Conservation (phyloP, 306 rosid species). For the Fagus crenata region DNA sequence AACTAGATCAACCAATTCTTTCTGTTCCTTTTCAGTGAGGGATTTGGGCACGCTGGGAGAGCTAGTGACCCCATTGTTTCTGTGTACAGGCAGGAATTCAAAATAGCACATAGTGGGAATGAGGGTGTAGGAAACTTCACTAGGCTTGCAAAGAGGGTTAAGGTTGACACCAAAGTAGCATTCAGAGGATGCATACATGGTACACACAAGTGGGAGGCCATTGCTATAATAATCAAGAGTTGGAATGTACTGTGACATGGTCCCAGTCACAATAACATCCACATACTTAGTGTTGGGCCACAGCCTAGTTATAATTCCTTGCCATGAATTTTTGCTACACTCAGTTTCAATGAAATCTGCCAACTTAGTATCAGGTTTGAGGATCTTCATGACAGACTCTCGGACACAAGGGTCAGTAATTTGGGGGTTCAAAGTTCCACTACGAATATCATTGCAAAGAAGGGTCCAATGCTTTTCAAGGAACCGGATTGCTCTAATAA, state of each 20-base stretch:
- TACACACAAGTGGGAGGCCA: conserved; percentile 82
- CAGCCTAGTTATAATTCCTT: conserved; percentile 69
- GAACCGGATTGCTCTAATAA: conserved; percentile 74
- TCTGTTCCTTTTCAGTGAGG: conserved; percentile 48
- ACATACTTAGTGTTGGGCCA: conserved; percentile 93
- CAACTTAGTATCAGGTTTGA: conserved; percentile 51
- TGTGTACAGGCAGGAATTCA: conserved; percentile 64
- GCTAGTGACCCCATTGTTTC: conserved; percentile 42
- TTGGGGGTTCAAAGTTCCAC: conserved; percentile 49
- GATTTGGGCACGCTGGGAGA: conserved; percentile 31
- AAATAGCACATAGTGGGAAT: conserved; percentile 85
- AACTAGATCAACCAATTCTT: conserved; percentile 62
- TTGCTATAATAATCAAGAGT: conserved; percentile 76
- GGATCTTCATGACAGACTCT: conserved; percentile 54
- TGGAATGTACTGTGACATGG: conserved; percentile 92
- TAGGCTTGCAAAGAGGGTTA: conserved; percentile 71
- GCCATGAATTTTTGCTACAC: conserved; percentile 63
- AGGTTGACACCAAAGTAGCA: conserved; percentile 88
- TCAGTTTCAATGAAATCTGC: conserved; percentile 58
- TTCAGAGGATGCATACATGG: conserved; percentile 89
- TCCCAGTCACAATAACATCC: conserved; percentile 92
- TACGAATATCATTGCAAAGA: conserved; percentile 62
- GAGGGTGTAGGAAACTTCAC: conserved; percentile 75
- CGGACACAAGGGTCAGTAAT: conserved; percentile 52
- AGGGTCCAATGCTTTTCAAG: conserved; percentile 65